A percentile compares a stretch with the other conserved stretches of the same genome.
phyloP scores from a whole-genome alignment of 306 rosid species.

The Quercus rubra region DNA sequence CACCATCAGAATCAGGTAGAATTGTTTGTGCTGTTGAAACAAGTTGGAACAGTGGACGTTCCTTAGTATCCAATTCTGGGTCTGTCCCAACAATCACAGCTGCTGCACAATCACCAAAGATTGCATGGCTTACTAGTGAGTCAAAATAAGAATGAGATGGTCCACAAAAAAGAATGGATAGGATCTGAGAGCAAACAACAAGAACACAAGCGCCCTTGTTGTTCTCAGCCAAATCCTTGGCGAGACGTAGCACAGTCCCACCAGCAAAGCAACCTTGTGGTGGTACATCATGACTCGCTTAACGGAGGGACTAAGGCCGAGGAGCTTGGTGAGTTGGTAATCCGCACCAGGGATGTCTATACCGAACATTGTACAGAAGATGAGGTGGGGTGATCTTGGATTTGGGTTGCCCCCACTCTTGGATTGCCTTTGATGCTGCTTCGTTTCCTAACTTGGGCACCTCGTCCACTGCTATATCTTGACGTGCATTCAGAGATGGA shows the following conservation, averaged over 20 bases:
- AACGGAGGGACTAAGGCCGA: constrained; percentile 52
- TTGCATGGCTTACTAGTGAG: constrained; percentile 50
- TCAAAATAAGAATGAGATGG: constrained; percentile 52
- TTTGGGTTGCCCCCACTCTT: constrained; percentile 64
- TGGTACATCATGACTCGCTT: constrained; percentile 66
- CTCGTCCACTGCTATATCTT: constrained; percentile 54
- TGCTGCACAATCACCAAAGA: constrained; percentile 52
- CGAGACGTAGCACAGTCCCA: constrained; percentile 59
- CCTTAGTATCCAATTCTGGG: too few species aligned
- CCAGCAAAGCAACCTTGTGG: constrained; percentile 61
- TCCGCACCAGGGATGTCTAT: constrained; percentile 68
- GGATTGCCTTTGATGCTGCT: constrained; percentile 49
- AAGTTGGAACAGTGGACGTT: constrained; percentile 33
- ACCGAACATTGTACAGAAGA: constrained; percentile 61
- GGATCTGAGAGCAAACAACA: constrained; percentile 59
- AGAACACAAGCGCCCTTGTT: constrained; percentile 50
- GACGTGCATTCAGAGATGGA: constrained; percentile 53
- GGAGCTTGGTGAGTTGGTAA: constrained; percentile 54
- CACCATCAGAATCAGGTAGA: constrained; percentile 49
- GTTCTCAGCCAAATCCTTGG: constrained; percentile 62
- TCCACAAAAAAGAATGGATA: constrained; percentile 56
- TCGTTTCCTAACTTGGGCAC: constrained; percentile 57
- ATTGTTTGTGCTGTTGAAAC: constrained; percentile 48
- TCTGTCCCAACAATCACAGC: constrained; percentile 44
- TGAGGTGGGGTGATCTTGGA: constrained; percentile 53